Conservation (phyloP, 1,139 yeast species). For the Oligophagozyma castellii region DNA sequence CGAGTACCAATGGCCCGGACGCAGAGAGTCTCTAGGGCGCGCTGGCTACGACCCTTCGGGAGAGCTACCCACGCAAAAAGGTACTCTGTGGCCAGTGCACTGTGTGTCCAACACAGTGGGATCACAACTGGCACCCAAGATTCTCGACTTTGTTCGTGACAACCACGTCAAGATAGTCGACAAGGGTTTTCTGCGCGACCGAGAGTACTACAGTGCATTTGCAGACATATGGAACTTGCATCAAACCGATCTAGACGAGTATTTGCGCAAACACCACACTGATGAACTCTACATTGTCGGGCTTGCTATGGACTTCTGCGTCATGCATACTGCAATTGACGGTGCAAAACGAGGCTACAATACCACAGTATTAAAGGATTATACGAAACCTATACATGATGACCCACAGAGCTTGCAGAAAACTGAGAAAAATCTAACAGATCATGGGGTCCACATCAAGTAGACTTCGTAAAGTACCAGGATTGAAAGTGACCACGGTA, state of each 20-base stretch:
- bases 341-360: slow-evolving; percentile 46
- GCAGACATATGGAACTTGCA: slow-evolving; percentile 64
- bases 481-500: too few species aligned
- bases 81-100: slow-evolving; percentile 73
- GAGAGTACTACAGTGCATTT: slow-evolving; percentile 88
- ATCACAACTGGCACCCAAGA: slow-evolving; percentile 42
- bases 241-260: slow-evolving; percentile 47
- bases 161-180: slow-evolving; percentile 28
- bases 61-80: slow-evolving; percentile 23
- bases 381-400: slow-evolving; percentile 35
- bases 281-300: slow-evolving; percentile 65
- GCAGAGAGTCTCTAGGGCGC: too few species aligned
- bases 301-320: slow-evolving; percentile 78
- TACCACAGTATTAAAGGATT: slow-evolving; percentile 46
- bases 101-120: slow-evolving; percentile 67
- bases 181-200: slow-evolving; percentile 57
- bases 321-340: slow-evolving; percentile 60
- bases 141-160: slow-evolving; percentile 22
- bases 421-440: too few species aligned
- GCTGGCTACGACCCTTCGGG: slow-evolving; percentile 17
- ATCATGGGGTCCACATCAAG: too few species aligned
- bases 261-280: slow-evolving; percentile 33
- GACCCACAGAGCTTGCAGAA: slow-evolving; percentile 12
- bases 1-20: slow-evolving; percentile 39
- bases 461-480: too few species aligned